Evolutionary conservation across 108 stramenopile genomes (phyloP).

Genomic region (Nannochloropsis gaditana): DNA sequence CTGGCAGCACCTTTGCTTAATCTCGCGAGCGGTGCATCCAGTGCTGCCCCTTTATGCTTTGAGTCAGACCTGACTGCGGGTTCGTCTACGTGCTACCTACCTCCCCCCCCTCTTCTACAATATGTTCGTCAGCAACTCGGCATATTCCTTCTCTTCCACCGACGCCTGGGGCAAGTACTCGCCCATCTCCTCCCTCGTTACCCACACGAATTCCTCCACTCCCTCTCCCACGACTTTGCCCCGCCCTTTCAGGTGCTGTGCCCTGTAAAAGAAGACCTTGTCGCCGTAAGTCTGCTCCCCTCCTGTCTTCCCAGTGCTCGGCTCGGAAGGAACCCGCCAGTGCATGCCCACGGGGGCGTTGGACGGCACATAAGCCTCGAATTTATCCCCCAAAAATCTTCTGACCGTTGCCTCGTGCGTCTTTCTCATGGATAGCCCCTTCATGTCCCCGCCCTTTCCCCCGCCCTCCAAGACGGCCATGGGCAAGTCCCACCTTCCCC

Average conservation of each 20-base stretch:
- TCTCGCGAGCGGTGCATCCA: no score
- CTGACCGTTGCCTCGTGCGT: background rate
- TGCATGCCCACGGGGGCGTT: background rate
- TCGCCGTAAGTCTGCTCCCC: background rate
- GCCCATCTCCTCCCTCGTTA: slow-evolving; percentile 13
- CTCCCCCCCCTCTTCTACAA: background rate
- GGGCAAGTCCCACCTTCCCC: slow-evolving; percentile 13
- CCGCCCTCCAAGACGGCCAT: background rate
- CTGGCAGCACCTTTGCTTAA: no score
- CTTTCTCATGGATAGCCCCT: background rate
- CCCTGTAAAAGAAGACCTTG: slow-evolving; percentile 3
- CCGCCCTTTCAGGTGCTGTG: slow-evolving; percentile 7
- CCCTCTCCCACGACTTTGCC: slow-evolving; percentile 9
- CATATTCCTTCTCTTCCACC: background rate
- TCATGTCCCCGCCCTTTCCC: background rate
- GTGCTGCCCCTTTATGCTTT: no score
- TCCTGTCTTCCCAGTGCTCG: background rate
- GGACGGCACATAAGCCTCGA: background rate
- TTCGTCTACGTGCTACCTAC: background rate
- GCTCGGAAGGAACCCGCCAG: background rate
- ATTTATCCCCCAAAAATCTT: background rate
- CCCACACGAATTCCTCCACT: background rate
- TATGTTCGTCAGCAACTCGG: background rate
- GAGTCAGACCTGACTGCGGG: no score
- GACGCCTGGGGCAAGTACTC: background rate